Conservation (phyloP, 192 early-diverging fungal genomes). For the Podila minutissima region DNA sequence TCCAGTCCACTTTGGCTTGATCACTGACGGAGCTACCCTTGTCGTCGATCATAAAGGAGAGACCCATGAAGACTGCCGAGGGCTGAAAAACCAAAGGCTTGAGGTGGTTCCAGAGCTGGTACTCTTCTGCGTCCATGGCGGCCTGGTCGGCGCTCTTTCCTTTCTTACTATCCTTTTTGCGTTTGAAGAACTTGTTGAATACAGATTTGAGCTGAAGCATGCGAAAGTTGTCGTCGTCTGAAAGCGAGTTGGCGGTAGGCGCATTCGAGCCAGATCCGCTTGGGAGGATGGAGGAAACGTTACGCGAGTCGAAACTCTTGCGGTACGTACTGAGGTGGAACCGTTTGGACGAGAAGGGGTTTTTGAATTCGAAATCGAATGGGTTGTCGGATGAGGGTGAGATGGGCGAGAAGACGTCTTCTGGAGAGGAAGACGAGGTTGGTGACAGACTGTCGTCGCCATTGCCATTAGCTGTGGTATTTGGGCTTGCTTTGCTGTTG, state of each 20-base stretch:
- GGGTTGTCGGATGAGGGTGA: slow-evolving; percentile 20
- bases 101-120: slow-evolving; percentile 41
- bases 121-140: slow-evolving; percentile 30
- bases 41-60: slow-evolving; percentile 50
- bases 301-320: slow-evolving; percentile 29
- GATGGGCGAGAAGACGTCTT: slow-evolving; percentile 1
- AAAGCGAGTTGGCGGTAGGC: neutral
- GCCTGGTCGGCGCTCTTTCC: slow-evolving; percentile 27
- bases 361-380: slow-evolving; percentile 40
- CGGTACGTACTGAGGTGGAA: slow-evolving; percentile 25
- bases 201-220: slow-evolving; percentile 35
- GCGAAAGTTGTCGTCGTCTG: slow-evolving; percentile 22
- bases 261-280: neutral
- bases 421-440: neutral
- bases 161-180: slow-evolving; percentile 38
- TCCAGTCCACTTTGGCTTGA: slow-evolving; percentile 36
- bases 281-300: neutral
- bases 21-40: slow-evolving; percentile 28
- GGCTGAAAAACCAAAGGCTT: slow-evolving; percentile 32
- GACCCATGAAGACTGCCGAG: slow-evolving; percentile 48
- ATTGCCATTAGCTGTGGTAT: neutral
- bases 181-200: slow-evolving; percentile 45
- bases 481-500: neutral
- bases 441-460: neutral
- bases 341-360: slow-evolving; percentile 8